phyloP scores from a whole-genome alignment of 768 basidiomycete species.

The Candolleomyces efflorescens region DNA sequence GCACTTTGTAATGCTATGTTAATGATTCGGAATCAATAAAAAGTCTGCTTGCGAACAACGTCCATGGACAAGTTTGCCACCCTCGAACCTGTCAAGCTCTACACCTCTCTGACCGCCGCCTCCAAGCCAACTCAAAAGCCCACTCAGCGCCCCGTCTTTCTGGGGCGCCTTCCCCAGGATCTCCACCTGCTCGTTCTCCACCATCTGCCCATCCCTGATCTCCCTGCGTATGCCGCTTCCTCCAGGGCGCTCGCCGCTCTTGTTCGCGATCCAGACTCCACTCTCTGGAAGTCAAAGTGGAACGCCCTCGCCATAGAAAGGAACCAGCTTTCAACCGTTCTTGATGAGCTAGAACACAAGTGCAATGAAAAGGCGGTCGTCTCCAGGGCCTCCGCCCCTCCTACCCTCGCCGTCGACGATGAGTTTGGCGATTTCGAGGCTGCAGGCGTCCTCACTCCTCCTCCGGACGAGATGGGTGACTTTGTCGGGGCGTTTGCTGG shows the following conservation, averaged over 20 bases:
- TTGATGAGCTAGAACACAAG: constrained; percentile 57
- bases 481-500: constrained; percentile 24
- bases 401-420: constrained; percentile 68
- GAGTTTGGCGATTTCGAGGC: constrained; percentile 87
- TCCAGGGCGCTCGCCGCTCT: constrained; percentile 62
- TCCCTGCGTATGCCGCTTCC: constrained; percentile 68
- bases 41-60: no score
- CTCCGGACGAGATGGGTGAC: constrained; percentile 38
- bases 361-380: constrained; percentile 33
- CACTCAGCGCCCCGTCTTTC: constrained; percentile 27
- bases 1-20: no score
- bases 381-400: constrained; percentile 45
- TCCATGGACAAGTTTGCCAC: constrained; percentile 84
- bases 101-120: constrained; percentile 19
- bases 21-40: no score
- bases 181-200: constrained; percentile 72
- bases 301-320: constrained; percentile 48
- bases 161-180: constrained; percentile 78
- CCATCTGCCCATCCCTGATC: constrained; percentile 73
- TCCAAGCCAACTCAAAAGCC: constrained; percentile 2
- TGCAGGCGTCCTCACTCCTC: constrained; percentile 29
- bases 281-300: constrained; percentile 76
- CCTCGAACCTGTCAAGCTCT: constrained; percentile 68
- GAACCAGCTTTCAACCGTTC: constrained; percentile 37
- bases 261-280: constrained; percentile 53